These are phyloP conservation scores for Xylaria sp. DNA, from an alignment of 2,329 filamentous ascomycete species.

Conservation along the genomic window DNA sequence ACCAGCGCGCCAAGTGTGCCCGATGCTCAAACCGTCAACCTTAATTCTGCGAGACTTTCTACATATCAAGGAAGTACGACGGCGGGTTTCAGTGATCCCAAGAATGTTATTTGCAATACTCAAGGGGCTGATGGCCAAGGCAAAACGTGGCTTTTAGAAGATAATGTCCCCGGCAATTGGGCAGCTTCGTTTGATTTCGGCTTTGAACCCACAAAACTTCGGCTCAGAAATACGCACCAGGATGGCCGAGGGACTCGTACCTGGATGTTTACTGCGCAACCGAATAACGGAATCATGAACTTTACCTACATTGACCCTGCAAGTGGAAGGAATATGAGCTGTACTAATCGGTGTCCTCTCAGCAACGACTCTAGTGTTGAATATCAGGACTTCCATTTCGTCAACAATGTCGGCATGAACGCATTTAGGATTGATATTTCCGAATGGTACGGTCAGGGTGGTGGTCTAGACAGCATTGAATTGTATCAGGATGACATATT, in stretches of 20 bases:
- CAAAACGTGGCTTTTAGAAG: conserved; percentile 84
- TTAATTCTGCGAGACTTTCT: conserved; percentile 80
- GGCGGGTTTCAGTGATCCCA: conserved; percentile 77
- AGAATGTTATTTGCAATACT: conserved; percentile 84
- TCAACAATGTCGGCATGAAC: conserved; percentile 89
- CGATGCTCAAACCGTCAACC: conserved; percentile 84
- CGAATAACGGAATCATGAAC: conserved; percentile 94
- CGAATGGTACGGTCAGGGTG: conserved; percentile 87
- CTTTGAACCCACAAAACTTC: conserved; percentile 87
- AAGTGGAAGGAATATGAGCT: conserved; percentile 74
- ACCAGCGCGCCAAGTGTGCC: conserved; percentile 73
- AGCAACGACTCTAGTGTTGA: conserved; percentile 72
- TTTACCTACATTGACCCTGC: conserved; percentile 86
- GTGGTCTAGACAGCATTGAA: conserved; percentile 85
- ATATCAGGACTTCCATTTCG: conserved; percentile 92
- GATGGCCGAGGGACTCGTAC: conserved; percentile 88
- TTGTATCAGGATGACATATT: conserved; percentile 87
- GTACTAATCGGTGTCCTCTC: conserved; percentile 87
- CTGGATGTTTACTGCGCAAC: conserved; percentile 86
- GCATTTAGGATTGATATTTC: conserved; percentile 86
- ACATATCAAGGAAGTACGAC: conserved; percentile 70
- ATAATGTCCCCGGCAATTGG: conserved; percentile 83
- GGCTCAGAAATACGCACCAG: conserved; percentile 86
- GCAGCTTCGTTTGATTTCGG: conserved; percentile 83
- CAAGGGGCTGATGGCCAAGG: conserved; percentile 73